phyloP scores from a whole-genome alignment of 192 early-diverging fungal species.

The Spinellus fusiger region DNA sequence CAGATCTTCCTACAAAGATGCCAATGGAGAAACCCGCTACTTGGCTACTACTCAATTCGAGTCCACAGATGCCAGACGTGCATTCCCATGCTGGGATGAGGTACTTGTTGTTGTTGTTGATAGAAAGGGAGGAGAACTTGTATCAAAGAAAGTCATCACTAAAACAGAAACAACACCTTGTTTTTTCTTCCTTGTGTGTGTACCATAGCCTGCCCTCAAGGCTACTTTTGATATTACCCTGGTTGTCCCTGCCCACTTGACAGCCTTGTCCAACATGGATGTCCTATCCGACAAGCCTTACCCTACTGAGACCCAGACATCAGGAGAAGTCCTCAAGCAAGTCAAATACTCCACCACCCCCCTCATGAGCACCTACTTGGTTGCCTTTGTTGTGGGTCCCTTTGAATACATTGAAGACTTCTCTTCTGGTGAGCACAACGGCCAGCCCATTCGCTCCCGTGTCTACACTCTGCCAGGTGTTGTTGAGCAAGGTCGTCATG shows the following conservation, averaged over 20 bases:
- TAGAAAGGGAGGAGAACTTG: too few species aligned
- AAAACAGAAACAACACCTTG: not conserved
- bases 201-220: slow-evolving; percentile 73
- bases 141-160: not conserved
- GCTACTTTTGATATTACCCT: slow-evolving; percentile 91
- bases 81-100: slow-evolving; percentile 98
- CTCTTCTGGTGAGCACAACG: slow-evolving; percentile 60
- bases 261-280: slow-evolving; percentile 93
- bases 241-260: slow-evolving; percentile 65
- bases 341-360: slow-evolving; percentile 88
- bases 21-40: slow-evolving; percentile 48
- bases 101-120: slow-evolving; percentile 15
- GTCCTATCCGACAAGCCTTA: slow-evolving; percentile 59
- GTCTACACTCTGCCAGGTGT: slow-evolving; percentile 81
- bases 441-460: slow-evolving; percentile 71
- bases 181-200: not conserved
- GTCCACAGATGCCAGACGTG: slow-evolving; percentile 83
- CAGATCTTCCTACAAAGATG: slow-evolving; percentile 71
- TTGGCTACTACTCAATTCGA: slow-evolving; percentile 91
- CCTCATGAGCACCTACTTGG: slow-evolving; percentile 88
- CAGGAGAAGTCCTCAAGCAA: slow-evolving; percentile 58
- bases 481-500: slow-evolving; percentile 77
- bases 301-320: slow-evolving; percentile 38
- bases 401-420: slow-evolving; percentile 85
- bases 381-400: slow-evolving; percentile 91